phyloP scores from a whole-genome alignment of 768 basidiomycete genomes.

The Rhizopogon vulgaris region DNA sequence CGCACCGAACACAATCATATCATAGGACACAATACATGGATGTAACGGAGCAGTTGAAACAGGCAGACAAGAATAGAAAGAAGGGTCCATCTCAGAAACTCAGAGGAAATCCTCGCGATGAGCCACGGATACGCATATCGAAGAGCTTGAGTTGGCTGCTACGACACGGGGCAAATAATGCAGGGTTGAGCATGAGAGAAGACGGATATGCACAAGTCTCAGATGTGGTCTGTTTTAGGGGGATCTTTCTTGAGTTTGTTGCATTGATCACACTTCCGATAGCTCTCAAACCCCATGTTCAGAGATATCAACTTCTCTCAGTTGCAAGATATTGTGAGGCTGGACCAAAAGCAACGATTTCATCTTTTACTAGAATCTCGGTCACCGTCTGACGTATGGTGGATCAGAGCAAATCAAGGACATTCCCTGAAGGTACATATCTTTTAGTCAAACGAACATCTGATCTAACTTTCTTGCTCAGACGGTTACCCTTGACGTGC shows the following conservation, averaged over 20 bases:
- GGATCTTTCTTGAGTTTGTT: not conserved
- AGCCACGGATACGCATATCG: conserved; percentile 63
- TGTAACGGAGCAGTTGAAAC: conserved; percentile 4
- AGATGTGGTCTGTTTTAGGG: conserved; percentile 64
- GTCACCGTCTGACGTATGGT: conserved; percentile 46
- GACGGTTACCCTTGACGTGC: conserved; percentile 65
- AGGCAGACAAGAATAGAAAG: conserved; percentile 5
- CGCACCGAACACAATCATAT: not conserved
- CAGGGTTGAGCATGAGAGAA: conserved; percentile 66
- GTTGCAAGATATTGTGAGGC: conserved; percentile 58
- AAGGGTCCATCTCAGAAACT: conserved; percentile 34
- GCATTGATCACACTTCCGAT: conserved; percentile 7
- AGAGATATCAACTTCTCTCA: conserved; percentile 47
- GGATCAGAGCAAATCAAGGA: conserved; percentile 88
- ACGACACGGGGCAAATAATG: conserved; percentile 80
- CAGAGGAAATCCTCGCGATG: conserved; percentile 56
- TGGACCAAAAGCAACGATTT: conserved; percentile 64
- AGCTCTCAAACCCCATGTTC: conserved; percentile 71
- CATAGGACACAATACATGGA: not conserved
- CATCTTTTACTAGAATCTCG: conserved; percentile 49
- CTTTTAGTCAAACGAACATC: not conserved
- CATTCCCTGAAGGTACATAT: conserved; percentile 70
- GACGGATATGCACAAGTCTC: conserved; percentile 84
- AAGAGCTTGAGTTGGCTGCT: conserved; percentile 90
- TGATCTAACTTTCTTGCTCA: conserved; percentile 19